Base-by-base conservation (phyloP, 192 early-diverging fungal species). In the Coemansia sp. region DNA sequence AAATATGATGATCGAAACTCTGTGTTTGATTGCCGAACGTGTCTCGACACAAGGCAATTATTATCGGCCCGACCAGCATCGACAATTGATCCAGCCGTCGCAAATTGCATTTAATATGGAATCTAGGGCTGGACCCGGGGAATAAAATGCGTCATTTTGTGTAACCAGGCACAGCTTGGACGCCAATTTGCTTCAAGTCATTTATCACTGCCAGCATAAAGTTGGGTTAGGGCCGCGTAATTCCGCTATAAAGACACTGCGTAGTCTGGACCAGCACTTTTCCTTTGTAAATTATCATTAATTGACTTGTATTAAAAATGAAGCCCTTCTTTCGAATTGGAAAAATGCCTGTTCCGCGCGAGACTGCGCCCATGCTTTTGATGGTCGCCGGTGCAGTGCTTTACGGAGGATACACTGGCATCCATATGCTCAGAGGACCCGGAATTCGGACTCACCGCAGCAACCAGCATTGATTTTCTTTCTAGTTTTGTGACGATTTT, bases 381-480 rank as follows among this genome's bases (percentile, higher is more conserved):
- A 46, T 50, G 14, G 38, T 65, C 5, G 36, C 58, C 2, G 53
- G 58, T 7, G 51, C 59, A 11, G 4, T 56, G n/a, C 6, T 40
- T 8, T 75, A 65, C 10, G 72, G 72, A n/a, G 34, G 38, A 0
- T 69, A 61, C 53, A 75, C 72, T 2, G 72, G 59, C 1, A 14
- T 65, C 2, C 62, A 64, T 14, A 67, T 52, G 15, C 49, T 69
- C 0, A n/a, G 26, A 10, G 59, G 59, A 0, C 66, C 72, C 1
- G 67, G 62, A 2, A 58, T 69, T 47, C 57, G 72, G 26, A 60
- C 40, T 25, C 63, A 62, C 20, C 58, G 72, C n/a, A 69, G 67
- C 54, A 58, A 61, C 49, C 62, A 75, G 58, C 38, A 65, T 46
- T 62, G 46, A 31, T 2, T 23, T 52, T 52, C 20, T 52, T 21